Base-by-base conservation (phyloP, 352 stramenopile genomes). In the Pythium monospermum region DNA sequence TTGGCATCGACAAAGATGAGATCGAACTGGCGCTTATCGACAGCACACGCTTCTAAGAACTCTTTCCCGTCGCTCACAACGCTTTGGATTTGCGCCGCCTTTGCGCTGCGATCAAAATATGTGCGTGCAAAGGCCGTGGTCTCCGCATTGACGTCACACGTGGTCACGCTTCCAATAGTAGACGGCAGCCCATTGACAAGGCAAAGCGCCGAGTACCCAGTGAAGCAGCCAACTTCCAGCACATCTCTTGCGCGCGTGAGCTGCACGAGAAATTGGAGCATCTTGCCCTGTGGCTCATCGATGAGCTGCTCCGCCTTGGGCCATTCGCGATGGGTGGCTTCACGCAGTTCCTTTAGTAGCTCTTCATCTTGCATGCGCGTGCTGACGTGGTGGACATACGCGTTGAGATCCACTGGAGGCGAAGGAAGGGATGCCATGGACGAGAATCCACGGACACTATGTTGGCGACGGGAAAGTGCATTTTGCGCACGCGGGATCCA, bases 1-100 rank as follows among this genome's bases (percentile, higher is more conserved):
- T 97, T 96, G 30, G 89, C 89, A 66, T 98, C 93, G 3, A 98
- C 67, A 69, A 97, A 98, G n/a, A 97, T 88, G 21, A 98, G 64
- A 61, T 98, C 93, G 65, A 97, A 97, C 35, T 77, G 65, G 16
- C 73, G 56, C 19, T 30, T 10, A 7, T 33, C 38, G 3, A 12
- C 32, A 8, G 47, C 59, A 19, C 76, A 42, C 30, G 39, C 41
- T 5, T 63, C 60, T 11, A 88, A 53, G 48, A 62, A 71, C 40
- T 62, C 63, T 39, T 83, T 58, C 25, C 68, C 72, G 40, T 87
- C 69, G 32, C 52, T 57, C 15, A 76, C 56, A 15, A 75, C 39
- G 28, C 53, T 67, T 0, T 61, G 49, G 49, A 86, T 78, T 54
- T 83, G 66, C 8, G 44, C 21, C 7, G 38, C 53, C 6, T 53